phyloP scores from a whole-genome alignment of 495 filamentous ascomycete species.

The Filosporella fistucella region DNA sequence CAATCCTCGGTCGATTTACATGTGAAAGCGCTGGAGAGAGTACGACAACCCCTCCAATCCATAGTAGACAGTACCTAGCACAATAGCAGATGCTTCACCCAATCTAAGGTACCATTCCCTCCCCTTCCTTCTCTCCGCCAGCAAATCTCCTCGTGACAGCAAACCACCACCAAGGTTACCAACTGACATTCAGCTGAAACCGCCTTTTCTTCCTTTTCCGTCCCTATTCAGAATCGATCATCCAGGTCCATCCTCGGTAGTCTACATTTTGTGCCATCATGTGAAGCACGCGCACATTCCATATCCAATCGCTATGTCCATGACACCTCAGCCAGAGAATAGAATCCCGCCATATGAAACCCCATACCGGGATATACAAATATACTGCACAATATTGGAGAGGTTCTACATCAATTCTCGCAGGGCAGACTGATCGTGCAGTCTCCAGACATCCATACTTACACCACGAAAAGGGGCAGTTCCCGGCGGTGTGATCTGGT shows the following conservation, averaged over 20 bases:
- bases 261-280: too few relatives aligned
- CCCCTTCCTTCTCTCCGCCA: slow-evolving; percentile 1
- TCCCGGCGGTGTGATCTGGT: slow-evolving; percentile 9
- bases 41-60: not conserved
- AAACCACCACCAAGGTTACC: not conserved
- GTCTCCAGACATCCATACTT: not conserved
- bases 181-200: slow-evolving; percentile 3
- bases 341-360: not conserved
- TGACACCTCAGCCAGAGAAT: not conserved
- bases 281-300: too few relatives aligned
- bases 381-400: not conserved
- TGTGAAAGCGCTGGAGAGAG: not conserved
- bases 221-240: too few relatives aligned
- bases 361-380: not conserved
- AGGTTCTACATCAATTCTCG: not conserved
- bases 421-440: not conserved
- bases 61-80: not conserved
- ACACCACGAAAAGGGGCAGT: not conserved
- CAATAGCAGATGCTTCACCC: not conserved
- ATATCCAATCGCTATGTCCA: not conserved
- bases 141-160: slow-evolving; percentile 17
- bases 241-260: too few relatives aligned
- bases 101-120: not conserved
- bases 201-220: too few relatives aligned
- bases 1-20: not conserved